Evolutionary conservation across 164 flowering plant species (phyloP).

Genomic region (Amborella trichopoda): DNA sequence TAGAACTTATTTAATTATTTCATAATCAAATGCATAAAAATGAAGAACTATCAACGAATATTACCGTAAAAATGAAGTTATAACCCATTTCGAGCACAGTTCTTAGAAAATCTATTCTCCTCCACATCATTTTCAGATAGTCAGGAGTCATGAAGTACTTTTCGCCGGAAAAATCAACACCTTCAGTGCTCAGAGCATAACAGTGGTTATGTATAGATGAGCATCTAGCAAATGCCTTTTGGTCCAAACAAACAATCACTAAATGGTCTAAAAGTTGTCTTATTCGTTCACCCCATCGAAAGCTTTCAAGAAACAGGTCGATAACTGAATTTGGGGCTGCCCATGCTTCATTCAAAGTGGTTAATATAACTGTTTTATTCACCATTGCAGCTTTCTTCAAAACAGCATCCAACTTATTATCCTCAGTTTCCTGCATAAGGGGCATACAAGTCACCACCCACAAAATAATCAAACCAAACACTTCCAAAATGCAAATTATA

Average conservation of each 20-base stretch:
- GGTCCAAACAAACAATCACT: slow-evolving; percentile 68
- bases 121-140: slow-evolving; percentile 90
- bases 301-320: slow-evolving; percentile 78
- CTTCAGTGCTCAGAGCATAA: slow-evolving; percentile 49
- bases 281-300: slow-evolving; percentile 53
- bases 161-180: slow-evolving; percentile 53
- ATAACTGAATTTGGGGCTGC: slow-evolving; percentile 51
- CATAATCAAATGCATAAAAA: neutral
- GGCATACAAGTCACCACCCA: too few species aligned
- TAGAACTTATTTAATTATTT: neutral
- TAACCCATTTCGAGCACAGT: slow-evolving; percentile 67
- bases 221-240: slow-evolving; percentile 57
- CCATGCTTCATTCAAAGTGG: slow-evolving; percentile 85
- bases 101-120: slow-evolving; percentile 53
- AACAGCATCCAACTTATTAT: slow-evolving; percentile 33
- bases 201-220: slow-evolving; percentile 44
- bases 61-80: slow-evolving; percentile 78
- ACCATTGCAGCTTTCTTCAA: slow-evolving; percentile 50
- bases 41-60: neutral
- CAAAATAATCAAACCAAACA: too few species aligned
- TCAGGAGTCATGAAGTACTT: slow-evolving; percentile 67
- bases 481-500: too few species aligned
- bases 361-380: slow-evolving; percentile 59
- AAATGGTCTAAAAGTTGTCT: slow-evolving; percentile 48
- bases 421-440: slow-evolving; percentile 32